These are phyloP conservation scores for Fraxinus angustifolia DNA, from an alignment of 305 asterid genomes.

Conservation along the genomic window DNA sequence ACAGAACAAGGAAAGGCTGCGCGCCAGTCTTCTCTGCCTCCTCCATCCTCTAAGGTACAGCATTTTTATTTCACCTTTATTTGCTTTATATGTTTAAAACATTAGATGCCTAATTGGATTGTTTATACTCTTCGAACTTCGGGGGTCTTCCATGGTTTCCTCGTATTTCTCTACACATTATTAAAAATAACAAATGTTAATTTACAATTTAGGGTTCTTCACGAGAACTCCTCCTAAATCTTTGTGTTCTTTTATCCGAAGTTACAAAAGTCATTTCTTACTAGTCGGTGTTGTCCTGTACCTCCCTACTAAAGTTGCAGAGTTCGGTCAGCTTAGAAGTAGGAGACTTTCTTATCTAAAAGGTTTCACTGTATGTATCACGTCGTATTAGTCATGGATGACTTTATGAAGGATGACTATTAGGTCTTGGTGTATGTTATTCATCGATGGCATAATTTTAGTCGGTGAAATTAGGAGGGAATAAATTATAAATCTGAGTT, in stretches of 20 bases:
- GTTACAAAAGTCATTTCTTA: neutral
- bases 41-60: slow-evolving; percentile 60
- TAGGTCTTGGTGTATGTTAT: neutral
- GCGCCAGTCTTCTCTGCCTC: slow-evolving; percentile 63
- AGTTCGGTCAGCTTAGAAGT: neutral
- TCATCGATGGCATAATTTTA: neutral
- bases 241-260: neutral
- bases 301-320: neutral
- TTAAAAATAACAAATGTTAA: neutral
- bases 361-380: neutral
- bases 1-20: slow-evolving; percentile 33
- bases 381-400: neutral
- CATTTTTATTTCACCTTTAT: slow-evolving; percentile 6
- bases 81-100: neutral
- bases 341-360: neutral
- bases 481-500: neutral
- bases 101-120: neutral
- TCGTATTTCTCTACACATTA: neutral
- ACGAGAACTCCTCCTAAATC: neutral
- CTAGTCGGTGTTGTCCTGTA: neutral
- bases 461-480: neutral
- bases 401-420: neutral
- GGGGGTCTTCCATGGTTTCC: neutral
- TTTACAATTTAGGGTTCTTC: neutral
- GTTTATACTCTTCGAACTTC: neutral